Evolutionary conservation across 169 alveolate species (phyloP).

Genomic region (Fabrea salina): DNA sequence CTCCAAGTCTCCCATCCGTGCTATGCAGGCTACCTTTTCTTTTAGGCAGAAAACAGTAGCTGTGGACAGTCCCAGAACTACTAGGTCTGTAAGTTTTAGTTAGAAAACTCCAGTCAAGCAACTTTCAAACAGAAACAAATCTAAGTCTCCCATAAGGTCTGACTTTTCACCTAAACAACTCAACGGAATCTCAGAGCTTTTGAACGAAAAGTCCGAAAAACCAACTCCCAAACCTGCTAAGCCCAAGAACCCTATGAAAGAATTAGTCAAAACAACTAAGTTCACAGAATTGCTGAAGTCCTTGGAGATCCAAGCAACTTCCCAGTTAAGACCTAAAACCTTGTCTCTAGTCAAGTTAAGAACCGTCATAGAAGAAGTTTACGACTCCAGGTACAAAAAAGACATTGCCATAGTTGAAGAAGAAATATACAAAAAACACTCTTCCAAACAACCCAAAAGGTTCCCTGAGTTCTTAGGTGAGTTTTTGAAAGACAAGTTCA

Average conservation of each 20-base stretch:
- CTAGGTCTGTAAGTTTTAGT: background rate
- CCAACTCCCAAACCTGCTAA: background rate
- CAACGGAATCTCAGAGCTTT: background rate
- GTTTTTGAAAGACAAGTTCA: background rate
- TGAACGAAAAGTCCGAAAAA: background rate
- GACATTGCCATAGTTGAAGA: conserved; percentile 2
- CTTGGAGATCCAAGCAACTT: background rate
- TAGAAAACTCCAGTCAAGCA: background rate
- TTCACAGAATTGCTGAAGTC: background rate
- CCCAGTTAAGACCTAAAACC: conserved; percentile 15
- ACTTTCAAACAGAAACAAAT: background rate
- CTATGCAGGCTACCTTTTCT: background rate
- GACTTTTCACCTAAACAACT: background rate
- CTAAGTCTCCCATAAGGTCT: background rate
- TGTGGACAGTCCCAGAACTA: background rate
- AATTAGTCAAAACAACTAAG: background rate
- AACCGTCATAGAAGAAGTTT: conserved; percentile 3
- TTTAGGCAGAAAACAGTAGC: conserved; percentile 1
- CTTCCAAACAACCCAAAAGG: background rate
- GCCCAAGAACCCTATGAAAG: conserved; percentile 17
- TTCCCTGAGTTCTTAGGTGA: conserved; percentile 17
- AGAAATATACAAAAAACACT: background rate
- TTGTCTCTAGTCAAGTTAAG: background rate
- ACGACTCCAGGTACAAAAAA: background rate
- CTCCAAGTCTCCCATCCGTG: too few relatives aligned